Base-by-base conservation (phyloP, 1,284 basidiomycete genomes). In the Fomitopsis betulina region DNA sequence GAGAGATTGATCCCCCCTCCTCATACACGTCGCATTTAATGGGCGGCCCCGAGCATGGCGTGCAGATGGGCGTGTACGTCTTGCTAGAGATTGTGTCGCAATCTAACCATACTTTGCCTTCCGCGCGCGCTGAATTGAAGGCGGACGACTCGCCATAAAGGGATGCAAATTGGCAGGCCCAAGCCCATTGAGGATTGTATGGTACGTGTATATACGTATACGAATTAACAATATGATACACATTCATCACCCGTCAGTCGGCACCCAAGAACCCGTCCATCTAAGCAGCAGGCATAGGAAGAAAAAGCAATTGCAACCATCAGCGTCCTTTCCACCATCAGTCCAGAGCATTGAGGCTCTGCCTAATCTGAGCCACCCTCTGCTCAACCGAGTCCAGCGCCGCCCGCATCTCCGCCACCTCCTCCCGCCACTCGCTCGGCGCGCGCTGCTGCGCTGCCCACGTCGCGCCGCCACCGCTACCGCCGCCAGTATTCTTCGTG, bases 401-500 rank as follows among this genome's bases (percentile, higher is more conserved):
- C 60, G 72, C 70, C 32, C 73, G 71, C 21, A 91, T 68, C 52
- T 80, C 76, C 12, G 62, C 70, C 15, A 88, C 63, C 67, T 91
- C 87, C 23, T 76, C 72, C 33, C 73, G 72, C 72, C 75, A 76
- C 43, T 74, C 74, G 33, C 67, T 70, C 8, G 60, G 65, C n/a
- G 67, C 53, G 1, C 68, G 68, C 25, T 59, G 57, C 42, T 58
- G 53, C 19, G 66, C 27, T 8, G 27, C 5, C 27, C 27, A 30
- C 2, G 8, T 30, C 27, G 27, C 27, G 27, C 27, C 27, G 27
- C 27, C 8, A 8, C 27, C 56, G 27, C 27, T 30, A 8, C 27
- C 56, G 38, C 60, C 62, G 6, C 57, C 12, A 5, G 30, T 30
- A 47, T 55, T 17, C 68, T 73, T 76, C 39, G 75, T 76, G 45